phyloP scores from a whole-genome alignment of 768 basidiomycete genomes.

The Sistotremastrum suecicum region DNA sequence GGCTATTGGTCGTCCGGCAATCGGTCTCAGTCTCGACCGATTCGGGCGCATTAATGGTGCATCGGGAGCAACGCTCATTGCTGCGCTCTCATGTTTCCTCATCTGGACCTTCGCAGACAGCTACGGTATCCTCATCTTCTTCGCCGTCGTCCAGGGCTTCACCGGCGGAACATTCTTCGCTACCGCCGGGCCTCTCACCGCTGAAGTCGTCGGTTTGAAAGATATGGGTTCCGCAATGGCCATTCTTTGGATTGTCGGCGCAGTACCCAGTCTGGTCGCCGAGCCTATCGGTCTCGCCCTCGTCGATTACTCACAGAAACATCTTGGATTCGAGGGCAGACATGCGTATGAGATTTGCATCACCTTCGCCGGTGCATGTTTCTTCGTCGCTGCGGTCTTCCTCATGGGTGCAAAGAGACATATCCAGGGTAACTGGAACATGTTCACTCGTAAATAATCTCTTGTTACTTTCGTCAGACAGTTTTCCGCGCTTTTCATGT shows the following conservation, averaged over 20 bases:
- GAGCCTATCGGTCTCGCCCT: constrained; percentile 7
- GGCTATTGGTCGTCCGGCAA: constrained; percentile 17
- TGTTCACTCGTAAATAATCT: not conserved
- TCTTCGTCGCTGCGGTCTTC: constrained; percentile 6
- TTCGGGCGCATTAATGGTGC: constrained; percentile 18
- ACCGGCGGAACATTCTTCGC: constrained; percentile 10
- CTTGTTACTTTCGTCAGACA: no score
- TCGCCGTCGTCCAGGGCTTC: not conserved
- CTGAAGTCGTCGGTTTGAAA: constrained; percentile 10
- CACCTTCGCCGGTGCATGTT: constrained; percentile 9
- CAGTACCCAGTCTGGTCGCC: constrained; percentile 1
- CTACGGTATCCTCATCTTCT: constrained; percentile 15
- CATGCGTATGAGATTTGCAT: constrained; percentile 7
- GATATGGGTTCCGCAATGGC: constrained; percentile 5
- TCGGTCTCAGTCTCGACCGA: constrained; percentile 14
- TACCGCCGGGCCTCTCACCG: constrained; percentile 5
- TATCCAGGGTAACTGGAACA: constrained; percentile 8
- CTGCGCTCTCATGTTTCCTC: constrained; percentile 15
- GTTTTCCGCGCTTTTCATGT: no score
- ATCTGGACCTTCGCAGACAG: constrained; percentile 19
- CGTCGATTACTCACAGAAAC: constrained; percentile 3
- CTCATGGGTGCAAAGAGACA: constrained; percentile 9
- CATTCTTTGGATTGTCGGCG: constrained; percentile 4
- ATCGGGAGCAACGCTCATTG: constrained; percentile 14
- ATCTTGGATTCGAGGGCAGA: constrained; percentile 1